phyloP scores from a whole-genome alignment of 352 stramenopile genomes.

The Phytophthora syringae region DNA sequence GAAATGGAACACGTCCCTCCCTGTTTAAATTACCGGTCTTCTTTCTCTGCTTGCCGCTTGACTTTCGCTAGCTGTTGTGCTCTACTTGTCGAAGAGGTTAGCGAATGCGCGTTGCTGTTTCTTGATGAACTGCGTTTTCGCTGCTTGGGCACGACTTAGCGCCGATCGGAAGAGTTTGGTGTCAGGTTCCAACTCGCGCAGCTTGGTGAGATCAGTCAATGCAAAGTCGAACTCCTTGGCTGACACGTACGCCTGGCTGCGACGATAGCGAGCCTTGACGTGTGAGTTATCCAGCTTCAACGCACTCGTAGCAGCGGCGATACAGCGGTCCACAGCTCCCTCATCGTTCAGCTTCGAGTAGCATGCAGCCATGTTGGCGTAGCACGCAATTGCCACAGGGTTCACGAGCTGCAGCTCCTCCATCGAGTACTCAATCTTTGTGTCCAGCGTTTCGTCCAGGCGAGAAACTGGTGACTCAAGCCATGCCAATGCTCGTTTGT shows the following conservation, averaged over 20 bases:
- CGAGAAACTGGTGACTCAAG: conserved; percentile 48
- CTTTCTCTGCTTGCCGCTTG: neutral
- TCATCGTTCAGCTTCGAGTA: conserved; percentile 53
- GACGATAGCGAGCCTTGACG: conserved; percentile 69
- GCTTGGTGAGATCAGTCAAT: conserved; percentile 53
- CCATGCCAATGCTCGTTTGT: conserved; percentile 62
- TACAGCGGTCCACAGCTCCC: conserved; percentile 42
- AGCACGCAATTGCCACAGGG: conserved; percentile 50
- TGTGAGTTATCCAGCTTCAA: conserved; percentile 52
- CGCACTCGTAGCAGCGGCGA: conserved; percentile 55
- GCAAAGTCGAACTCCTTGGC: conserved; percentile 67
- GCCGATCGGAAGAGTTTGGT: conserved; percentile 55
- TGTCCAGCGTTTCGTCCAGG: conserved; percentile 21
- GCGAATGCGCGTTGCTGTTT: conserved; percentile 54
- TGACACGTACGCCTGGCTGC: conserved; percentile 63
- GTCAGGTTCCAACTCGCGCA: conserved; percentile 43
- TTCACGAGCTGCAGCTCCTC: conserved; percentile 44
- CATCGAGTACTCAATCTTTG: conserved; percentile 43
- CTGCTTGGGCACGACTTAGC: conserved; percentile 31
- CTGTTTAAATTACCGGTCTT: conserved; percentile 64
- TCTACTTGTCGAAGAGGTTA: conserved; percentile 42
- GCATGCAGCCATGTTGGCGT: conserved; percentile 69
- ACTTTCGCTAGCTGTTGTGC: conserved; percentile 12
- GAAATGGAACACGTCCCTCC: conserved; percentile 58
- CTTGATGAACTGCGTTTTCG: conserved; percentile 41